Percentiles rank a stretch among this genome's conserved stretches.
These are phyloP conservation scores for Sabuloglossum arenarium DNA, from an alignment of 495 filamentous ascomycete species.

Conservation along the genomic window DNA sequence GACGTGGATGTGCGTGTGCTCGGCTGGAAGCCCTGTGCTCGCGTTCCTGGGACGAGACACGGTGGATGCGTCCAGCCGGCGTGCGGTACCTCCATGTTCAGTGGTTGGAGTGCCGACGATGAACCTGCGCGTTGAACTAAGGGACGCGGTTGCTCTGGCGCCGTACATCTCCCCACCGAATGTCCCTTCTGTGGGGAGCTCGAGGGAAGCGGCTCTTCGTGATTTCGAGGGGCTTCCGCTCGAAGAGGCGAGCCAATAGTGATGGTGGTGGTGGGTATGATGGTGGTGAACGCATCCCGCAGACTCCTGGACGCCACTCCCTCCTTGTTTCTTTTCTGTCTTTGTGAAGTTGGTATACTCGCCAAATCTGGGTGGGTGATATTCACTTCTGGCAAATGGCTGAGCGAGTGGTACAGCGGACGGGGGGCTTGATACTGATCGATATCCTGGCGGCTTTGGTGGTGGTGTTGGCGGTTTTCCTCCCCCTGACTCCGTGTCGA, in stretches of 20 bases:
- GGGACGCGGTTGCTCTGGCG: background rate
- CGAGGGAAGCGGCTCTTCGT: background rate
- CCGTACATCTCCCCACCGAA: background rate
- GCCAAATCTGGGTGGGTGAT: background rate
- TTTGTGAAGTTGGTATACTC: background rate
- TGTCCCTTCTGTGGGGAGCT: background rate
- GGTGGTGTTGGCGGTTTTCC: background rate
- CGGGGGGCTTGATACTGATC: background rate
- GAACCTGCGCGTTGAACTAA: background rate
- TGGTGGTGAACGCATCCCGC: conserved; percentile 1
- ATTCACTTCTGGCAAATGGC: background rate
- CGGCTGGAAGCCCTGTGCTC: background rate
- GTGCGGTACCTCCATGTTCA: background rate
- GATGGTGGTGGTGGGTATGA: conserved; percentile 1
- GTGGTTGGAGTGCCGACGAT: background rate
- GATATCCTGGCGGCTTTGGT: background rate
- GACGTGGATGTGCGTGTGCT: conserved; percentile 1
- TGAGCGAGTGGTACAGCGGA: background rate
- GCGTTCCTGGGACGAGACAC: background rate
- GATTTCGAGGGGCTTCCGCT: background rate
- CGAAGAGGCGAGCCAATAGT: background rate
- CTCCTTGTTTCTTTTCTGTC: background rate
- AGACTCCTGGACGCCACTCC: background rate
- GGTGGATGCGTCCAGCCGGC: background rate
- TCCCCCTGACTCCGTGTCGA: background rate